These are phyloP conservation scores for Fomitiporia mediterranea DNA, from an alignment of 1,284 basidiomycete genomes.

Conservation along the genomic window DNA sequence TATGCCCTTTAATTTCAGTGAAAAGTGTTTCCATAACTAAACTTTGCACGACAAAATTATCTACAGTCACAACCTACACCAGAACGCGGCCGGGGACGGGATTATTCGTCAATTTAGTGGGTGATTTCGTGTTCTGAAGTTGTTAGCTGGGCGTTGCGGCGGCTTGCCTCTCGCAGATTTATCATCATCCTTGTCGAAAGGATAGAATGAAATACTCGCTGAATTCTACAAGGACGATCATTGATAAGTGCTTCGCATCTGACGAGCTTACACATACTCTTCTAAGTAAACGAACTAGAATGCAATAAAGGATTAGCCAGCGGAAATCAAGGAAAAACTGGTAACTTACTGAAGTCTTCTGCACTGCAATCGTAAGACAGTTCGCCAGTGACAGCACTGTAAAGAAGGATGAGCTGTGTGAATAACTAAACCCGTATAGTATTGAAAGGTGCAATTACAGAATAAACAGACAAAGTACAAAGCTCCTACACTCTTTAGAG, in stretches of 20 bases:
- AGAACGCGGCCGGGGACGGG: no score
- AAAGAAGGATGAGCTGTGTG: neutral
- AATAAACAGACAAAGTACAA: neutral
- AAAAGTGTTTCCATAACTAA: no score
- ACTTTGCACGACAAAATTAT: no score
- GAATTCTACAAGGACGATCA: neutral
- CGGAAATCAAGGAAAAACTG: neutral
- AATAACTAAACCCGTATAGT: no score
- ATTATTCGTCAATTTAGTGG: no score
- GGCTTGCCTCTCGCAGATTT: neutral
- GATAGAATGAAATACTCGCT: neutral
- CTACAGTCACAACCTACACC: no score
- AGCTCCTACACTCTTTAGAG: neutral
- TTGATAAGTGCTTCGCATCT: neutral
- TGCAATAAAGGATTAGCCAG: neutral
- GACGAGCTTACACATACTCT: neutral
- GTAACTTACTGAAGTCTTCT: neutral
- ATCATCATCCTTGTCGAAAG: neutral
- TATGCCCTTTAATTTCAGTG: no score
- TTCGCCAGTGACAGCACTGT: neutral
- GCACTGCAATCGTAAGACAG: neutral
- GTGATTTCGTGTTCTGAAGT: no score
- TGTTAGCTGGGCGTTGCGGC: no score
- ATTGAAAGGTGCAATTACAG: neutral
- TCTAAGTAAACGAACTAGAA: neutral